Base-by-base conservation (phyloP, 2,329 filamentous ascomycete species). In the Myriosclerotinia curreyana region DNA sequence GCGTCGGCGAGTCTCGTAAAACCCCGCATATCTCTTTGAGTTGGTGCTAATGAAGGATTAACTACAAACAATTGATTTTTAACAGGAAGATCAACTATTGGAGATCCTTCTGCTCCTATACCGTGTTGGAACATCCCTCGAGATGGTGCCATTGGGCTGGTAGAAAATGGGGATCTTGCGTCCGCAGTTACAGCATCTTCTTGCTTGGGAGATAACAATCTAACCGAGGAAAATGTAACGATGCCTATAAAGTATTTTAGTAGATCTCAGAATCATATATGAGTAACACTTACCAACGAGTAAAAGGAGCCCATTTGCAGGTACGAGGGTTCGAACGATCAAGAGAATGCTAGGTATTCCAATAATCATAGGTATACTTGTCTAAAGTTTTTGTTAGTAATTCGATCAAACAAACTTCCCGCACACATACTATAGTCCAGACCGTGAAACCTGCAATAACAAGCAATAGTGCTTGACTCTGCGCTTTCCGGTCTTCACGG, bases 331-430 rank as follows among this genome's bases (percentile, higher is more conserved):
- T 60, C 70, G 69, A 17, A 72, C 44, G 3, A 74, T 67, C n/a
- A 75, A 63, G 4, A 65, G 64, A 11, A 74, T 71, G 2, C 66
- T 66, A 36, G 65, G 52, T 44, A 72, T 66, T 12, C 73, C 74
- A n/a, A 75, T 66, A 44, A 74, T 67, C 70, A 75, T 73, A 1
- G 73, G 69, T 49, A 74, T 69, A 64, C 74, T 74, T 34, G 68
- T 69, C 70, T 74, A 50, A 56, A 50, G 5, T 31, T 17, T 12
- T 12, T 25, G 54, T 73, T 46, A 72, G 71, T 38, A 63, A 31
- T n/a, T 17, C n/a, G 17, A 34, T 7, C 22, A 14, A 25, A 50
- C 14, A 9, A 7, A 48, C 1, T 3, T 31, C 15, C 22, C 12
- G 36, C 34, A 20, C 17, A 67, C 71, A 62, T 70, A 74, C 72